Base-by-base conservation (phyloP, 2,329 filamentous ascomycete genomes). In the Aspergillus hortae region DNA sequence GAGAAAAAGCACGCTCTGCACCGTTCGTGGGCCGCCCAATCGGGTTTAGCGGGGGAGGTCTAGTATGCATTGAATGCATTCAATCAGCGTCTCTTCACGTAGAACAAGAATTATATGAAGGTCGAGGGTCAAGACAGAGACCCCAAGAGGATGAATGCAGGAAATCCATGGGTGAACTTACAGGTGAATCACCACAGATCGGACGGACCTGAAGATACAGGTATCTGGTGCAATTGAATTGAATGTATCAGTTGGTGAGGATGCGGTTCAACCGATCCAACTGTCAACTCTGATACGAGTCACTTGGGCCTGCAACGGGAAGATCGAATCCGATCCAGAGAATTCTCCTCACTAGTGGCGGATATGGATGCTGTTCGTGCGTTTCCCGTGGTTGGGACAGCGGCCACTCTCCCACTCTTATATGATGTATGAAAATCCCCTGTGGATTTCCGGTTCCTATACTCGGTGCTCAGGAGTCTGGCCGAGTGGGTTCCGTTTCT, bases 1-100 rank as follows among this genome's bases (percentile, higher is more conserved):
- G 40, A 44, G 36, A 47, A 51, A 52, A 51, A 56, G 49, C 32
- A 49, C n/a, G 46, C 46, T 30, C 27, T 30, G 27, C 27, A 30
- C 27, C 27, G 27, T 30, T 30, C 27, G 27, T 30, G 27, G 27
- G 27, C 27, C 27, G 27, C 27, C 27, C 27, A 30, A 30, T 30
- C 33, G 45, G 45, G 45, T 27, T 48, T 52, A 33, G 54, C 44
- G 46, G 41, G 41, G 48, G 25, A 36, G 44, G 21, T 19, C 44
- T 32, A 30, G 27, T 30, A 30, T 30, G 27, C 27, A 30, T 30
- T 30, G 27, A 30, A 30, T 30, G 27, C 27, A 30, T 30, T 30
- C 6, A 30, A 30, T 30, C 27, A 30, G 27, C 27, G 7, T 30
- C 27, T 30, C 27, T 30, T 30, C 23, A 23, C 23, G 23, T 23